Base-by-base conservation (phyloP, 192 early-diverging fungal genomes). In the Spizellomyces sp. region DNA sequence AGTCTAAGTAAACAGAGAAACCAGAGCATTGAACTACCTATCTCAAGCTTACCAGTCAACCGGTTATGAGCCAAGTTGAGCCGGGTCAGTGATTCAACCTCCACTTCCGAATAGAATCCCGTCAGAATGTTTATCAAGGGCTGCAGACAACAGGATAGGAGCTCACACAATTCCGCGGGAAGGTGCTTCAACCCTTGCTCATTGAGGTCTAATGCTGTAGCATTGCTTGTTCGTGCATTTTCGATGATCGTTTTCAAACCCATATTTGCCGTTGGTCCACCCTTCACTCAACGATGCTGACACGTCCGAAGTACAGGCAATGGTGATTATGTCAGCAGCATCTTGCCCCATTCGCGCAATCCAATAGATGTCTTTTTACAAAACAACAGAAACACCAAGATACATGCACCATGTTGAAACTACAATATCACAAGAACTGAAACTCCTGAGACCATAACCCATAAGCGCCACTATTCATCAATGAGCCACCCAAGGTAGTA, bases 91-190 rank as follows among this genome's bases (percentile, higher is more conserved):
- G 44, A 36, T 43, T n/a, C 41, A 9, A 78, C 5, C 8, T 69
- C 66, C 8, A 62, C 67, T 78, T 9, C 3, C 8, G 48, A 55
- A 17, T 21, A 8, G 44, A 65, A 9, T 4, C n/a, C 46, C 56
- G 65, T 9, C 44, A 27, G 45, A 58, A 62, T 19, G 9, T 45
- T 59, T 8, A 43, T 56, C 22, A 62, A 12, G 12, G 14, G 12
- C 50, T 2, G 50, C 12, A 54, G 50, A 9, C 50, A 54, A 12
- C 0, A 54, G 17, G 50, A 17, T 54, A 60, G 22, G 48, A 45
- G 70, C 74, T 27, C 58, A 80, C 74, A 73, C 43, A 80, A 42
- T 66, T 80, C 78, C 47, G 47, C 4, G n/a, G 79, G 79, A 41
- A 80, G 56, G n/a, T 64, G 21, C 56, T 80, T 80, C 43, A 80